These are phyloP conservation scores for Triticum timopheevii DNA, from an alignment of 176 grass and related monocot genomes.

Conservation along the genomic window DNA sequence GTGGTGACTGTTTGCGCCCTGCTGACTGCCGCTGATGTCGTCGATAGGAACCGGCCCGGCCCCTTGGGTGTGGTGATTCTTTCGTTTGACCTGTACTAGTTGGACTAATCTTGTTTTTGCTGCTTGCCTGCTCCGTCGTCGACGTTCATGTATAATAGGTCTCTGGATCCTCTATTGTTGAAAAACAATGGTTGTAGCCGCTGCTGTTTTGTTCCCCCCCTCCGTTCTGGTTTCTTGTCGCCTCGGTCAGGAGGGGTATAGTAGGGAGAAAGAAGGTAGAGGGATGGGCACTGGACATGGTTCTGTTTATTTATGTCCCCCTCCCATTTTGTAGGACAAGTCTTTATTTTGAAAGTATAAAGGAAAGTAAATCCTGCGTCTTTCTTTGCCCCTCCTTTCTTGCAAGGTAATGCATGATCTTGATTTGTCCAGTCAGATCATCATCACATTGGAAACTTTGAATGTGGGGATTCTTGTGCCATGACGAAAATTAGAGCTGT, in stretches of 20 bases:
- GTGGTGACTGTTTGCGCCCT: conserved; percentile 38
- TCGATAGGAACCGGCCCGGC: conserved; percentile 24
- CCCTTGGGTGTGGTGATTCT: conserved; percentile 55
- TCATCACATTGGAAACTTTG: background rate
- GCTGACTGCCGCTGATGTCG: conserved; percentile 28
- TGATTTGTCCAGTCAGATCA: background rate
- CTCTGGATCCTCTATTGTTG: conserved; percentile 40
- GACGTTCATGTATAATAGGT: conserved; percentile 55
- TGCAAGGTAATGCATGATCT: background rate
- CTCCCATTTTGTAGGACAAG: conserved; percentile 69
- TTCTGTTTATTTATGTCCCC: conserved; percentile 52
- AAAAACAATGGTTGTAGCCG: conserved; percentile 33
- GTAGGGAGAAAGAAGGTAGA: conserved; percentile 38
- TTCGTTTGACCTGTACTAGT: conserved; percentile 62
- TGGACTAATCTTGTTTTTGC: conserved; percentile 32
- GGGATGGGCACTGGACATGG: conserved; percentile 38
- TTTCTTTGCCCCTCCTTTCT: background rate
- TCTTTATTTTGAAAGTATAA: conserved; percentile 60
- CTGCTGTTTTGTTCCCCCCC: conserved; percentile 45
- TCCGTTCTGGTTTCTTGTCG: conserved; percentile 36
- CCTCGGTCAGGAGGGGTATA: conserved; percentile 37
- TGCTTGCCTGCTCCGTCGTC: conserved; percentile 17
- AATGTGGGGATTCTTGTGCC: background rate
- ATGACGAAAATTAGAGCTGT: background rate
- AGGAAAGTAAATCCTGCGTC: conserved; percentile 45